Base-by-base conservation (phyloP, 139 green algal species). In the Coelastrella sp. region DNA sequence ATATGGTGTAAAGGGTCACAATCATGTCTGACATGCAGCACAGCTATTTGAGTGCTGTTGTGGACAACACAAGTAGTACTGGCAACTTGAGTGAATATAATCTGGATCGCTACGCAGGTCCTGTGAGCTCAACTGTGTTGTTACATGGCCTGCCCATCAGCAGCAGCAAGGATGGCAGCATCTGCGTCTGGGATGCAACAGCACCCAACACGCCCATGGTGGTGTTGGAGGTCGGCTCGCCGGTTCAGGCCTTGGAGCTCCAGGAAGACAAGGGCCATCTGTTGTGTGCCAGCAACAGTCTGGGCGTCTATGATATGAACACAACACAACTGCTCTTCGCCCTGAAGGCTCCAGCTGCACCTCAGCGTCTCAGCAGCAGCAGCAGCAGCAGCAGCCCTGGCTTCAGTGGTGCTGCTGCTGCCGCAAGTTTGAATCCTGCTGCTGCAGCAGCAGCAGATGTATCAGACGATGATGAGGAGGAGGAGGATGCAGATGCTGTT, bases 181-280 rank as follows among this genome's bases (percentile, higher is more conserved):
- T 95, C 65, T 88, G 87, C 65, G 57, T 94, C 27, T 95, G 93
- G 93, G 93, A 95, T 24, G 70, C 80, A 7, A 35, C n/a, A 61
- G 58, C 60, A 4, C 84, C 84, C 17, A 87, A 88, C 27, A 60
- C 57, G 12, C 56, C 92, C 12, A 81, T 95, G 25, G 75, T 93
- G 68, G 63, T 82, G 17, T 89, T 95, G 78, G 91, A 95, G 61
- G 86, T 78, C 10, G 82, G 84, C 7, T 14, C 9, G 1, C 65
- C 86, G 0, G 89, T 93, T 57, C 58, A 82, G 19, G 92, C 86
- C 7, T 25, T 95, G 82, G 79, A 91, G 81, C 24, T 90, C 49
- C 79, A 93, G 58, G 85, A 75, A 11, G 15, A 90, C 85, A 65
- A 87, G 93, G 91, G 85, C 19, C 87, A 91, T 6, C 89, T 94